These are phyloP conservation scores for Fusarium udum DNA, from an alignment of 2,329 filamentous ascomycete species.

Conservation along the genomic window DNA sequence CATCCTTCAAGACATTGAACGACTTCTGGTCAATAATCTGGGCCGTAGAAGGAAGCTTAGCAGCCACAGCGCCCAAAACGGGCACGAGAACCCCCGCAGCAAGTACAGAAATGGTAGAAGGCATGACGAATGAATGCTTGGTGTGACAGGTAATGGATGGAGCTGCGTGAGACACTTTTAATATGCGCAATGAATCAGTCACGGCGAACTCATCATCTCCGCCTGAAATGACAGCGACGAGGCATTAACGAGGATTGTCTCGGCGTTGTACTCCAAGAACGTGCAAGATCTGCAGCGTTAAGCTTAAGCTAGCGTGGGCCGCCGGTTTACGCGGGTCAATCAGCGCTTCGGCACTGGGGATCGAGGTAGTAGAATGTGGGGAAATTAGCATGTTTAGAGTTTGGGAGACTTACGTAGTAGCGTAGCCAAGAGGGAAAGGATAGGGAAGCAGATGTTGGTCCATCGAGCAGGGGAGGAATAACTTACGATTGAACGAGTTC, in stretches of 20 bases:
- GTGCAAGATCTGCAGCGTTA: conserved; percentile 13
- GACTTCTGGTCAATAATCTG: conserved; percentile 38
- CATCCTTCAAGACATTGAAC: conserved; percentile 35
- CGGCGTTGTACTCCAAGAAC: conserved; percentile 4
- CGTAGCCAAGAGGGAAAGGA: background rate
- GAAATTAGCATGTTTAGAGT: background rate
- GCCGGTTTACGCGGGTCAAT: conserved; percentile 1
- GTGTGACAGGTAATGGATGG: background rate
- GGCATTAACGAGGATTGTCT: conserved; percentile 16
- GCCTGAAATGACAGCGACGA: background rate
- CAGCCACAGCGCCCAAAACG: conserved; percentile 56
- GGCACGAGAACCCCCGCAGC: conserved; percentile 27
- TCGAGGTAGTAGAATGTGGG: background rate
- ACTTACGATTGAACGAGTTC: conserved; percentile 14
- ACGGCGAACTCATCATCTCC: background rate
- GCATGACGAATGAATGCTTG: conserved; percentile 25
- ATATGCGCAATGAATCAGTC: conserved; percentile 9
- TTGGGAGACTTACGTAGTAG: background rate
- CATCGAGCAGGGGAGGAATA: background rate
- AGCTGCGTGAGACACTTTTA: conserved; percentile 16
- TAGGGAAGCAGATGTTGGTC: background rate
- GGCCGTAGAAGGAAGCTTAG: conserved; percentile 26
- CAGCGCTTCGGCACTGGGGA: background rate
- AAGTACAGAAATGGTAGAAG: conserved; percentile 29
- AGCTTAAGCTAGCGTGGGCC: background rate